phyloP scores from a whole-genome alignment of 257 asterid species.

The Ilex asprella region DNA sequence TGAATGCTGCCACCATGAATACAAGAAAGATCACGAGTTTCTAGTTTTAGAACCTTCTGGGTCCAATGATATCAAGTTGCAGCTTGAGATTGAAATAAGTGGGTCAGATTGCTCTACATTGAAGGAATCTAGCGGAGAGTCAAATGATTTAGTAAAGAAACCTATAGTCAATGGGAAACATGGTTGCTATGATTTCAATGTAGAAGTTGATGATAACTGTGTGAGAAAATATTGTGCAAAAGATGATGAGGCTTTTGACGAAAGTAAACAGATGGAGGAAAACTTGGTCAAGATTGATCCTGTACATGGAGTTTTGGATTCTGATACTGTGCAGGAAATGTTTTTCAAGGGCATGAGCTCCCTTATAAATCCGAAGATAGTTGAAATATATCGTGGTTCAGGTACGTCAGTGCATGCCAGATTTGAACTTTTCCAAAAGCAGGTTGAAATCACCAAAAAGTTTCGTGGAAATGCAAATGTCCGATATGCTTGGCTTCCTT shows the following conservation, averaged over 20 bases:
- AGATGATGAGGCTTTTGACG: slow-evolving; percentile 26
- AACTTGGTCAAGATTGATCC: slow-evolving; percentile 12
- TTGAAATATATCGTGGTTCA: slow-evolving; percentile 34
- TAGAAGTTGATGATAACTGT: slow-evolving; percentile 17
- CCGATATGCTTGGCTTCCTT: slow-evolving; percentile 86
- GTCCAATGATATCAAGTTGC: slow-evolving; percentile 47
- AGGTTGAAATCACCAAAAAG: slow-evolving; percentile 51
- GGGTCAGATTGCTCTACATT: slow-evolving; percentile 39
- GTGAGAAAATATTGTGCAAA: slow-evolving; percentile 1
- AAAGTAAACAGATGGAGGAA: slow-evolving; percentile 21
- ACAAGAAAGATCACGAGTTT: slow-evolving; percentile 20
- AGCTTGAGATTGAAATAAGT: slow-evolving; percentile 63
- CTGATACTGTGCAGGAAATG: slow-evolving; percentile 34
- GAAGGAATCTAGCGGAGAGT: slow-evolving; percentile 66
- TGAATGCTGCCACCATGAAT: slow-evolving; percentile 16
- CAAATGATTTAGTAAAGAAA: slow-evolving; percentile 41
- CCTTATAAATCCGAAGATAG: slow-evolving; percentile 29
- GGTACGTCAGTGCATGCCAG: slow-evolving; percentile 41
- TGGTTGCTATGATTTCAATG: slow-evolving; percentile 29
- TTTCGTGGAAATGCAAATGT: slow-evolving; percentile 69
- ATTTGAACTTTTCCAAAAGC: slow-evolving; percentile 68
- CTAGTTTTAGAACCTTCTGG: slow-evolving; percentile 28
- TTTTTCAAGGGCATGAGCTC: slow-evolving; percentile 42
- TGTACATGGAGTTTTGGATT: slow-evolving; percentile 21
- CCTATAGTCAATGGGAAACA: slow-evolving; percentile 26